Evolutionary conservation across 768 basidiomycete species (phyloP), one percentile per base, ranked within the genome.

Genomic region (Podaxis pistillaris): DNA sequence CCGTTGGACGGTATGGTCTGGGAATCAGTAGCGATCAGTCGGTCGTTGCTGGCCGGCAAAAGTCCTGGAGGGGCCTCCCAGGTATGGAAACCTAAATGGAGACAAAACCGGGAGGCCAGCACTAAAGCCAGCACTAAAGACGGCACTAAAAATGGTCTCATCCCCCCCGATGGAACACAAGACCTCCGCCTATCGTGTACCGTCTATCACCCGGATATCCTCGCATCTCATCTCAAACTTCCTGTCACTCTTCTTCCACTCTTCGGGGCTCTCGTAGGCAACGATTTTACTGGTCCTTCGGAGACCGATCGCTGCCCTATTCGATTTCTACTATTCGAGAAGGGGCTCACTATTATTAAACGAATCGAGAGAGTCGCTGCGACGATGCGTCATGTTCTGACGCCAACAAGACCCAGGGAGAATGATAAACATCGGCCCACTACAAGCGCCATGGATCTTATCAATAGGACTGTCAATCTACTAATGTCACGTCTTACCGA

Each of bases 231-330:
- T 68, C 73, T 94, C 2, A 81, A 85, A 51, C 75, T 94, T 13
- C 89, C 92, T 1, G 76, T 83, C 4, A 83, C 88, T 0, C 79
- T 94, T 38, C 83, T 94, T 33, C 93, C 93, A 1, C 80, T 94
- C 6, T 76, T 94, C 2, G 90, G 86, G n/a, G 89, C 92, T 9
- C 75, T 94, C 15, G 83, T 92, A 3, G 93, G 93, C 54, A 93
- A 93, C 67, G 93, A 94, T 71, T 94, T 85, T 68, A 83, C 90
- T 0, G 81, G 80, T 53, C 79, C 79, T 65, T 71, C 75, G 15
- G 80, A 83, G 52, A 75, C 81, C 5, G 76, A 77, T 44, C 78
- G 79, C 19, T 81, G 79, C 47, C 81, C 79, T 63, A 75, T 84
- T 7, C 88, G 86, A 69, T 78, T 76, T 0, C 68, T 89, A 22